Evolutionary conservation across 2,329 filamentous ascomycete species (phyloP).

Genomic region (Pyrenochaeta sp.): DNA sequence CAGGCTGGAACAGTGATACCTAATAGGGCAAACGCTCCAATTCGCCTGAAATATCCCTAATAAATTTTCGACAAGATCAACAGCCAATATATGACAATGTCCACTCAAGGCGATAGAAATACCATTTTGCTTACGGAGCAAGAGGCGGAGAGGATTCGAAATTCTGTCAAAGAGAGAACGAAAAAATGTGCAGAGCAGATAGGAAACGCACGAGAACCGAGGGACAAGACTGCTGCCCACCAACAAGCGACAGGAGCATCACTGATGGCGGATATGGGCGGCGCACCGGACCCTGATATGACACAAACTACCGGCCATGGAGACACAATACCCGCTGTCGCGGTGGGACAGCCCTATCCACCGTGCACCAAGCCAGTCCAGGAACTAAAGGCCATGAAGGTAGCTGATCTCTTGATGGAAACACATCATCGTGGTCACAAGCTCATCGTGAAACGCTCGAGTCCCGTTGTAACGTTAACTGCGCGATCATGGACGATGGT

Average conservation of each 20-base stretch:
- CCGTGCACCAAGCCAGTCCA: constrained; percentile 24
- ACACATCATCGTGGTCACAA: constrained; percentile 52
- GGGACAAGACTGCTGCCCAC: constrained; percentile 31
- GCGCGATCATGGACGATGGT: constrained; percentile 43
- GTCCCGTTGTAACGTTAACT: constrained; percentile 38
- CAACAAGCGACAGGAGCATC: constrained; percentile 39
- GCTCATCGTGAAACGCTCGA: constrained; percentile 43
- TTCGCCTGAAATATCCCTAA: too few relatives aligned
- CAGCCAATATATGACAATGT: constrained; percentile 7
- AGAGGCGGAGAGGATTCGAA: constrained; percentile 35
- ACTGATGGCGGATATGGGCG: constrained; percentile 41
- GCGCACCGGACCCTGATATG: constrained; percentile 30
- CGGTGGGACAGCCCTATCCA: constrained; percentile 32
- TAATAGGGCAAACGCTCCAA: too few relatives aligned
- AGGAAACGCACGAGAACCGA: constrained; percentile 22
- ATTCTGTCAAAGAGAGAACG: constrained; percentile 26
- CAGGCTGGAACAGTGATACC: too few relatives aligned
- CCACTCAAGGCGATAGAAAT: constrained; percentile 21
- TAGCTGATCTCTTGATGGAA: constrained; percentile 48
- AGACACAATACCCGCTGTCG: constrained; percentile 28
- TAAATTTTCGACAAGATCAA: too few relatives aligned
- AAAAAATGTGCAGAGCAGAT: constrained; percentile 23
- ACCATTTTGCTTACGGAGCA: constrained; percentile 38
- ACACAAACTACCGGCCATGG: constrained; percentile 20
- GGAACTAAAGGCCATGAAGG: constrained; percentile 31